Conservation (phyloP, 257 asterid species). For the Leonotis leonurus region DNA sequence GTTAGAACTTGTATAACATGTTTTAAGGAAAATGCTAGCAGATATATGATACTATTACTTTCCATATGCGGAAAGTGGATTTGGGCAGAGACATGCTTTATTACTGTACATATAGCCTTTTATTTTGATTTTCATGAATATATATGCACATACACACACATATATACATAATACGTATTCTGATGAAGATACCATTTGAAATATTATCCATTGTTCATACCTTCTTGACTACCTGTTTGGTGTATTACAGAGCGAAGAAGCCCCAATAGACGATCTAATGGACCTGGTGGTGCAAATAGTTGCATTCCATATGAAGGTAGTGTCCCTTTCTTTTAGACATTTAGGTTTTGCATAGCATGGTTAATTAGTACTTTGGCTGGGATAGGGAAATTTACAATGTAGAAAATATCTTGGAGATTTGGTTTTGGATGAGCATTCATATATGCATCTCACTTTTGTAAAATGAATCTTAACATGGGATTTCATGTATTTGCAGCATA, state of each 20-base stretch:
- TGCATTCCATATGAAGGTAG: constrained; percentile 91
- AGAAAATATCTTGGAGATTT: no score
- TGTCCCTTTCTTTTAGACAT: neutral
- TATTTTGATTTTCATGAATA: no score
- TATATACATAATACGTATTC: no score
- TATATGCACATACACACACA: neutral
- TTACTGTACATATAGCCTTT: no score
- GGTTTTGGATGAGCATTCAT: no score
- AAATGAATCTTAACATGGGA: constrained; percentile 3
- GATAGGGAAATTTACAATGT: neutral
- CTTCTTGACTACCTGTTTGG: constrained; percentile 9
- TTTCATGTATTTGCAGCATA: constrained; percentile 60
- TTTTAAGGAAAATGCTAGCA: constrained; percentile 4
- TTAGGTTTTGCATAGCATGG: neutral
- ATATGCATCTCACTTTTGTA: neutral
- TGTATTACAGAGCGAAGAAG: constrained; percentile 54
- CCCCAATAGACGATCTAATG: constrained; percentile 65
- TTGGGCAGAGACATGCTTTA: no score
- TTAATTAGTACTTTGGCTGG: constrained; percentile 7
- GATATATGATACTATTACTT: no score
- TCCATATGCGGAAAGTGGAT: no score
- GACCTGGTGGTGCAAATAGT: constrained; percentile 84
- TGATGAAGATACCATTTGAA: no score
- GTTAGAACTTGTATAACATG: constrained; percentile 27
- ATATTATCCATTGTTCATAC: neutral